phyloP scores from a whole-genome alignment of 345 rosid species.

The Moringa oleifera region DNA sequence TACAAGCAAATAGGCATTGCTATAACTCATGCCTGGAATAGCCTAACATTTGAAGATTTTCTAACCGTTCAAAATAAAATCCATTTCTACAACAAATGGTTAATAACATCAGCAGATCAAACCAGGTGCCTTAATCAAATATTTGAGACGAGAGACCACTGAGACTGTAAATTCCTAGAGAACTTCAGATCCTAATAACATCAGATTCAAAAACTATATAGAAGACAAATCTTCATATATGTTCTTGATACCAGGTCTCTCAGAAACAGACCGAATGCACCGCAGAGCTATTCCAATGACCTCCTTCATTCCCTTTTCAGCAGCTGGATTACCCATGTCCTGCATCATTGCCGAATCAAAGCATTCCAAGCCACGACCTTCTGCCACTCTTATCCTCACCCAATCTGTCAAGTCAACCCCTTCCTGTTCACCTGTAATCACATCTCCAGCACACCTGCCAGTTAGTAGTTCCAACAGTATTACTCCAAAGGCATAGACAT shows the following conservation, averaged over 20 bases:
- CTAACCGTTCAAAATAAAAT: constrained; percentile 12
- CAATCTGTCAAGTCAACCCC: constrained; percentile 83
- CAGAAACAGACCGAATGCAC: constrained; percentile 75
- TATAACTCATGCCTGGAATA: too few species aligned
- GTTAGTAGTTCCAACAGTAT: constrained; percentile 73
- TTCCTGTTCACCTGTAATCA: constrained; percentile 70
- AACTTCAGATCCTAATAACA: constrained; percentile 8
- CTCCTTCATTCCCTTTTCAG: constrained; percentile 88
- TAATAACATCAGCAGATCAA: constrained; percentile 11
- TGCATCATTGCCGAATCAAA: constrained; percentile 55
- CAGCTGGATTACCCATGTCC: constrained; percentile 48
- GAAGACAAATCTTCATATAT: constrained; percentile 98
- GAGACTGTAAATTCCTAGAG: constrained; percentile 35
- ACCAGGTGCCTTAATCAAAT: constrained; percentile 10
- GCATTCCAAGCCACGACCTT: constrained; percentile 66
- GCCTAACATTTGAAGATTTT: not conserved
- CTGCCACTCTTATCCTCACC: constrained; percentile 61
- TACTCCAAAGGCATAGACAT: constrained; percentile 93
- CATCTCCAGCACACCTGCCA: constrained; percentile 93
- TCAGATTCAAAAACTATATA: constrained; percentile 28
- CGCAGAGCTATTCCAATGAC: constrained; percentile 82
- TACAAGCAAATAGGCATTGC: too few species aligned
- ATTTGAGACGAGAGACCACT: constrained; percentile 17
- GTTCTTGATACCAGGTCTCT: constrained; percentile 94
- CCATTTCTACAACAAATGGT: constrained; percentile 20